These are phyloP conservation scores for Suhomyces xylopsoci DNA, from an alignment of 805 yeast genomes.

Conservation along the genomic window DNA sequence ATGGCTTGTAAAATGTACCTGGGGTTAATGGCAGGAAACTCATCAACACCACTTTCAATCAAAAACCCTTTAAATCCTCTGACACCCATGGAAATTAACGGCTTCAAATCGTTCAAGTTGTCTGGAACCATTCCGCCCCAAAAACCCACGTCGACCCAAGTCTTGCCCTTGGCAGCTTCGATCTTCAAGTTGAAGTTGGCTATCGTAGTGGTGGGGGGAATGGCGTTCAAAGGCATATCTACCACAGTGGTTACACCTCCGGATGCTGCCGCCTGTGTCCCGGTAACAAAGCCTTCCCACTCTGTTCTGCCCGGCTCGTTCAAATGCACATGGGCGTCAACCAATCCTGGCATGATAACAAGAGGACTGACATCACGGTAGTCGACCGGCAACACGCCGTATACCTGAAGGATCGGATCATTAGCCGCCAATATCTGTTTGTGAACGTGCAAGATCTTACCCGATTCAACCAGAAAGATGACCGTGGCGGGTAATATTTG, in stretches of 20 bases:
- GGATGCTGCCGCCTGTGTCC: slow-evolving; percentile 89
- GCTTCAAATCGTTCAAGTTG: slow-evolving; percentile 65
- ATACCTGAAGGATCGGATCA: slow-evolving; percentile 41
- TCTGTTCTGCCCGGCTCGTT: slow-evolving; percentile 98
- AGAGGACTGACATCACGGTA: slow-evolving; percentile 59
- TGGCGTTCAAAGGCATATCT: slow-evolving; percentile 95
- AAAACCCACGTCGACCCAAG: slow-evolving; percentile 92
- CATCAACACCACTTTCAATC: slow-evolving; percentile 95
- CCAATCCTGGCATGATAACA: slow-evolving; percentile 82
- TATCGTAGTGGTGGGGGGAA: slow-evolving; percentile 90
- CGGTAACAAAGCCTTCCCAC: slow-evolving; percentile 98
- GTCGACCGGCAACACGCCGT: slow-evolving; percentile 40
- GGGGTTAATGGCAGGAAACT: slow-evolving; percentile 79
- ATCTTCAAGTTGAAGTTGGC: slow-evolving; percentile 72
- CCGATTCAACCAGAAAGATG: slow-evolving; percentile 49
- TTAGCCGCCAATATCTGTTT: slow-evolving; percentile 27
- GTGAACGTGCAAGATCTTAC: slow-evolving; percentile 55
- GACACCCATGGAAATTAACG: slow-evolving; percentile 81
- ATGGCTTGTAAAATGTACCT: slow-evolving; percentile 66
- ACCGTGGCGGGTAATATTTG: slow-evolving; percentile 57
- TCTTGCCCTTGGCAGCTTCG: slow-evolving; percentile 72
- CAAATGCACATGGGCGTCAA: slow-evolving; percentile 90
- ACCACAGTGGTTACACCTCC: slow-evolving; percentile 96
- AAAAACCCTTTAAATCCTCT: slow-evolving; percentile 92
- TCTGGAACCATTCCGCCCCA: slow-evolving; percentile 95